A percentile compares a stretch with the other conserved stretches of the same genome.
Evolutionary conservation across 257 asterid species (phyloP).

Genomic region (Cinchona pubescens): DNA sequence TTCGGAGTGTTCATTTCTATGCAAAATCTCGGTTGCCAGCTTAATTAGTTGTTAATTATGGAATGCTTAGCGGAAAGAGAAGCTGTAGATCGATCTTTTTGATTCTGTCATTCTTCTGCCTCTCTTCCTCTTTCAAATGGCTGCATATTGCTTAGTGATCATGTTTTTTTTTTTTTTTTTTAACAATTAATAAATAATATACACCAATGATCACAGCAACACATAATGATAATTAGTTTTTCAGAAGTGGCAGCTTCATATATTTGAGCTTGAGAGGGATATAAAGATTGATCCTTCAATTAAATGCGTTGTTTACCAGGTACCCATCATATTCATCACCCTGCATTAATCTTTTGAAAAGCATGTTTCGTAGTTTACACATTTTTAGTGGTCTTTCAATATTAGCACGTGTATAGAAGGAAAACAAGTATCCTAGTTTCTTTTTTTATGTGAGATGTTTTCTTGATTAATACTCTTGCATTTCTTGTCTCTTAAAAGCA

Average conservation of each 20-base stretch:
- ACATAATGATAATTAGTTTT: background rate
- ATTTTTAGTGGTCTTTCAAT: no score
- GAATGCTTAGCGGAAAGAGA: conserved; percentile 25
- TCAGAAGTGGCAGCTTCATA: conserved; percentile 34
- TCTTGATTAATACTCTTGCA: background rate
- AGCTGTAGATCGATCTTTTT: conserved; percentile 16
- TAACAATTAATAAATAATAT: background rate
- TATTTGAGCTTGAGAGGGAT: conserved; percentile 32
- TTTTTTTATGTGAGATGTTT: no score
- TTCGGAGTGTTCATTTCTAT: conserved; percentile 17
- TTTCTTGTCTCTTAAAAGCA: background rate
- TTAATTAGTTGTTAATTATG: conserved; percentile 24
- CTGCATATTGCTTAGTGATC: background rate
- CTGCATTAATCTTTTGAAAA: background rate
- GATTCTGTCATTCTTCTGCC: background rate
- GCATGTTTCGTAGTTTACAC: background rate
- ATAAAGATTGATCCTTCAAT: conserved; percentile 29
- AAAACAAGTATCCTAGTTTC: background rate
- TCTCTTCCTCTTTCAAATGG: background rate
- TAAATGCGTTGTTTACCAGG: conserved; percentile 29
- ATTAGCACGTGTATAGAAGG: background rate
- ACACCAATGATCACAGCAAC: background rate
- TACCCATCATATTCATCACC: background rate
- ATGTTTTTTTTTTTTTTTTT: background rate
- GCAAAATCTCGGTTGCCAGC: conserved; percentile 34